Evolutionary conservation across 345 rosid species (phyloP).

Genomic region (Atalantia buxifolia): DNA sequence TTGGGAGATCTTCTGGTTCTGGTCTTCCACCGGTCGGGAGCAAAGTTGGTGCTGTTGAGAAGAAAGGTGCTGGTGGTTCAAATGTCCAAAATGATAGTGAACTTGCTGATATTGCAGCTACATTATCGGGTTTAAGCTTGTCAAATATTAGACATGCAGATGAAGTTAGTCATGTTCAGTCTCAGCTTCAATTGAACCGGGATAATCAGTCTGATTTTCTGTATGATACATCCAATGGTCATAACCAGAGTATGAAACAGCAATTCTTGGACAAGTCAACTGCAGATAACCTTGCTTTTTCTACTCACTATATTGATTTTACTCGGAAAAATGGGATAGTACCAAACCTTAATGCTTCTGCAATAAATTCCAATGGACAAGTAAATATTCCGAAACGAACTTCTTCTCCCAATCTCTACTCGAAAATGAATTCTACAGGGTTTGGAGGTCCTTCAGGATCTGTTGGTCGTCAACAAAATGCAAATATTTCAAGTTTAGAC

Average conservation of each 20-base stretch:
- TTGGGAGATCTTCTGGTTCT: slow-evolving; percentile 50
- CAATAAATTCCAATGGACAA: slow-evolving; percentile 41
- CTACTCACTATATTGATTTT: slow-evolving; percentile 43
- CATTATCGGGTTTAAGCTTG: slow-evolving; percentile 55
- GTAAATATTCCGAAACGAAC: slow-evolving; percentile 59
- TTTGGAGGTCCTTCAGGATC: slow-evolving; percentile 49
- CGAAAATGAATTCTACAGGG: slow-evolving; percentile 44
- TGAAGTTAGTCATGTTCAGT: slow-evolving; percentile 33
- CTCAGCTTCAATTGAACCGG: slow-evolving; percentile 39
- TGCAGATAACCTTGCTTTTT: slow-evolving; percentile 43
- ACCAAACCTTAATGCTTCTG: slow-evolving; percentile 42
- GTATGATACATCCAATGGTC: slow-evolving; percentile 46
- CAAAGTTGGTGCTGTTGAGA: slow-evolving; percentile 49
- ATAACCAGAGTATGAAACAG: slow-evolving; percentile 48
- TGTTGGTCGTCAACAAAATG: slow-evolving; percentile 36
- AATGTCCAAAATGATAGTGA: slow-evolving; percentile 42
- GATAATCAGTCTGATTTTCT: slow-evolving; percentile 45
- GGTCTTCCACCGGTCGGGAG: slow-evolving; percentile 69
- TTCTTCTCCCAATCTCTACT: slow-evolving; percentile 66
- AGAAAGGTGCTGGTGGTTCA: slow-evolving; percentile 42
- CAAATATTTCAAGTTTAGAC: slow-evolving; percentile 39
- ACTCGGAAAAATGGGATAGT: slow-evolving; percentile 36
- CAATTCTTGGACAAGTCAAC: slow-evolving; percentile 38
- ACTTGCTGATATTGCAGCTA: slow-evolving; percentile 55
- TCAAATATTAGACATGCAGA: slow-evolving; percentile 43